Conservation (phyloP, 148 eudicot genomes). For the Cornus florida region DNA sequence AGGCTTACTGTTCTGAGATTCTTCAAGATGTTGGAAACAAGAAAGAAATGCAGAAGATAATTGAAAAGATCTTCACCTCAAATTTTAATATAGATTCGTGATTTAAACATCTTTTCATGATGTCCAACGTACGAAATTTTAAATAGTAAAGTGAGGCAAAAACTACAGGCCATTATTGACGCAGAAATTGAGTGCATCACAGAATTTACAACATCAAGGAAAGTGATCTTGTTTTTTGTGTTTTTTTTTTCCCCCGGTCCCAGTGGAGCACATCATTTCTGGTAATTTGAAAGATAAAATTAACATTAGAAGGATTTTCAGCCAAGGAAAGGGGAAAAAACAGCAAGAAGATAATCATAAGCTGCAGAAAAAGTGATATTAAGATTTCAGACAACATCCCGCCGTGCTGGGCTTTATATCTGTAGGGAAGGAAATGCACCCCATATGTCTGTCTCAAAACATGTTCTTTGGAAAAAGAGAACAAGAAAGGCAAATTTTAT, state of each 20-base stretch:
- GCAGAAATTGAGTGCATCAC: neutral
- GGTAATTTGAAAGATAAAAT: neutral
- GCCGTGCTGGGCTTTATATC: neutral
- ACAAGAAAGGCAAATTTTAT: neutral
- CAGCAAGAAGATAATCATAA: neutral
- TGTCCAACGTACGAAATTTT: neutral
- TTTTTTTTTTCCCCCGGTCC: too few species aligned
- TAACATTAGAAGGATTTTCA: neutral
- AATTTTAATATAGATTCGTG: neutral
- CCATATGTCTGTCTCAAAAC: neutral
- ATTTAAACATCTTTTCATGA: too few species aligned
- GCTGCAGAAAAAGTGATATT: too few species aligned
- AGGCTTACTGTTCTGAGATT: neutral
- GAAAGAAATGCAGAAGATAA: neutral
- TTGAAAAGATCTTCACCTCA: neutral
- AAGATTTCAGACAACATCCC: too few species aligned
- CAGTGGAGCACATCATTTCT: neutral
- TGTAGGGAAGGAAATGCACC: neutral
- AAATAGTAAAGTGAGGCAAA: neutral
- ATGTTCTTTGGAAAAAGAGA: neutral
- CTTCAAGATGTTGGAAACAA: neutral
- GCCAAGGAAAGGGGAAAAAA: neutral
- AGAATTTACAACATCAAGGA: neutral
- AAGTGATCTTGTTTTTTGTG: neutral
- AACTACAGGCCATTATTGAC: neutral